Percentiles rank a stretch among this genome's conserved stretches.
Evolutionary conservation across 2,329 filamentous ascomycete species (phyloP).

Genomic region (Tolypocladium sp.): DNA sequence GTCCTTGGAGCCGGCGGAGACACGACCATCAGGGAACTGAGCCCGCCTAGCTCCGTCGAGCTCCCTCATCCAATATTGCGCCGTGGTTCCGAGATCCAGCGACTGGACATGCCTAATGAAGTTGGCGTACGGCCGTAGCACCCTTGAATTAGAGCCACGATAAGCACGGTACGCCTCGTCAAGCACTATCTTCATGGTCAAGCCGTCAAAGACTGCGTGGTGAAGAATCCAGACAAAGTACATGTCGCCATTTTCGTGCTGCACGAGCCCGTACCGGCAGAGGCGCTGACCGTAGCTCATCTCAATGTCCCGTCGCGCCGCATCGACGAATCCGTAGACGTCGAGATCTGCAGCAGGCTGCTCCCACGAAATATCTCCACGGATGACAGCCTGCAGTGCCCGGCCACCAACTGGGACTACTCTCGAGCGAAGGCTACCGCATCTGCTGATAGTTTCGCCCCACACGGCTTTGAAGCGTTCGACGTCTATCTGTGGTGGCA

Average conservation of each 20-base stretch:
- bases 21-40: no score
- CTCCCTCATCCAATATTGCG: no score
- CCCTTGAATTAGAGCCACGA: not conserved
- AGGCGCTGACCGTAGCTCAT: not conserved
- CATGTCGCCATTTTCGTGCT: not conserved
- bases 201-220: constrained; percentile 17
- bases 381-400: constrained; percentile 3
- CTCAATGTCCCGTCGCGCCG: not conserved
- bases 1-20: no score
- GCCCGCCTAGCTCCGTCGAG: no score
- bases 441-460: constrained; percentile 5
- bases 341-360: not conserved
- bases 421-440: constrained; percentile 6
- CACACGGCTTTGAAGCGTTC: constrained; percentile 17
- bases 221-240: constrained; percentile 15
- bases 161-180: constrained; percentile 2
- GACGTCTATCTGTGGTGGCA: constrained; percentile 11
- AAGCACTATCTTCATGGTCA: constrained; percentile 7
- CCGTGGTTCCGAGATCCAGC: no score
- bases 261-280: not conserved
- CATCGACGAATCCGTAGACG: not conserved
- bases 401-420: constrained; percentile 1
- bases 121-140: not conserved
- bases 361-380: not conserved
- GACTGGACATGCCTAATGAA: not conserved